These are phyloP conservation scores for Aspergillus viridinutans DNA, from an alignment of 2,329 filamentous ascomycete genomes.

Conservation along the genomic window DNA sequence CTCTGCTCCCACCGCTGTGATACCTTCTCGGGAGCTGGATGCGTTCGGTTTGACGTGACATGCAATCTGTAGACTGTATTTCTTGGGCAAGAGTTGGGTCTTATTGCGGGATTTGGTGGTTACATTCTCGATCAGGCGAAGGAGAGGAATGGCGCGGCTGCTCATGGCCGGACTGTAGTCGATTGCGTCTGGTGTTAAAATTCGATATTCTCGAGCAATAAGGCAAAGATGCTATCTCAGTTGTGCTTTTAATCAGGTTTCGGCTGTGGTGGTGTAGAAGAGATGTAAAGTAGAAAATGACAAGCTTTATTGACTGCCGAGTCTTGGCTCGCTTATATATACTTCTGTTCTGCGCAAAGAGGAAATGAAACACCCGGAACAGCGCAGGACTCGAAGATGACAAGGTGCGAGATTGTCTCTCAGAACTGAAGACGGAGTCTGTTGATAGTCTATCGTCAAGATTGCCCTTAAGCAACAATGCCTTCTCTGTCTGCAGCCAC, in stretches of 20 bases:
- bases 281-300: background rate
- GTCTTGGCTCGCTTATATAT: background rate
- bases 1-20: conserved; percentile 53
- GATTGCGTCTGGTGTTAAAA: background rate
- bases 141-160: conserved; percentile 4
- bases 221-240: background rate
- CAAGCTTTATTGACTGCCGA: background rate
- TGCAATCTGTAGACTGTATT: conserved; percentile 52
- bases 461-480: background rate
- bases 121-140: conserved; percentile 10
- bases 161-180: conserved; percentile 1
- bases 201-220: background rate
- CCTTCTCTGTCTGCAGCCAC: background rate
- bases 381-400: background rate
- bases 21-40: conserved; percentile 58
- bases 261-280: background rate
- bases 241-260: background rate
- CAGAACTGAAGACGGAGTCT: background rate
- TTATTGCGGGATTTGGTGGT: conserved; percentile 6
- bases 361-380: background rate
- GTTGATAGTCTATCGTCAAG: background rate
- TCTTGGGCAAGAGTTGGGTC: background rate
- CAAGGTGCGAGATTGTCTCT: no score
- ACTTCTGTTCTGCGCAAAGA: background rate
- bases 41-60: conserved; percentile 67